phyloP scores from a whole-genome alignment of 495 filamentous ascomycete genomes.

The Lasiosphaeria ovina region DNA sequence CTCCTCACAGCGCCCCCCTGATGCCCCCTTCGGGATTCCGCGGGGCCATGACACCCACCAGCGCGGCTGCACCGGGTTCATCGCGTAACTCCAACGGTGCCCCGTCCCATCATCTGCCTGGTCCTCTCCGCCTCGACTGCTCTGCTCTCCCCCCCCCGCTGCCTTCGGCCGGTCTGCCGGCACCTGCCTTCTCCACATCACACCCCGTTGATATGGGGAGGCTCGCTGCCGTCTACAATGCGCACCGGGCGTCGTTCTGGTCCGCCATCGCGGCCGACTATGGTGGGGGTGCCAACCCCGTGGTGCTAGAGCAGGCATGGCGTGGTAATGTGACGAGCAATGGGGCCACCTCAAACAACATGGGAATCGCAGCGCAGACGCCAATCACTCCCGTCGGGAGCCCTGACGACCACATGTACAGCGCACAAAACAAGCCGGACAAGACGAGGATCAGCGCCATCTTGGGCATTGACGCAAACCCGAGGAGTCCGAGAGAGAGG shows the following conservation, averaged over 20 bases:
- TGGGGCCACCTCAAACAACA: background rate
- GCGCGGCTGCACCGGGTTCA: slow-evolving; percentile 24
- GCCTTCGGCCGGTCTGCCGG: slow-evolving; percentile 27
- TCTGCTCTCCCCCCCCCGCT: slow-evolving; percentile 39
- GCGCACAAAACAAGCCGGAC: slow-evolving; percentile 35
- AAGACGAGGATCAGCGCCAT: slow-evolving; percentile 56
- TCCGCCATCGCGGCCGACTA: slow-evolving; percentile 67
- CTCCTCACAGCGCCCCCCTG: slow-evolving; percentile 27
- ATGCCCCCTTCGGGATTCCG: slow-evolving; percentile 31
- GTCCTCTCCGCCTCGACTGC: slow-evolving; percentile 52
- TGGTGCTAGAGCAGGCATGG: slow-evolving; percentile 69
- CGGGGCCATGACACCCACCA: slow-evolving; percentile 25
- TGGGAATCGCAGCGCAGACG: slow-evolving; percentile 35
- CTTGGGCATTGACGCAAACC: slow-evolving; percentile 52
- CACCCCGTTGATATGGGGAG: slow-evolving; percentile 62
- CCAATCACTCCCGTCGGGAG: slow-evolving; percentile 47
- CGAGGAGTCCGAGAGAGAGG: slow-evolving; percentile 52
- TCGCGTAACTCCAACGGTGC: slow-evolving; percentile 21
- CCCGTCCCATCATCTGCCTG: slow-evolving; percentile 21
- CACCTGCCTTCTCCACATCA: slow-evolving; percentile 20
- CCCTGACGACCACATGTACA: slow-evolving; percentile 42
- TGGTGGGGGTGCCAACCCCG: slow-evolving; percentile 59
- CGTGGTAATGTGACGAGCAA: slow-evolving; percentile 37
- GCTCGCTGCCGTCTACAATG: slow-evolving; percentile 65
- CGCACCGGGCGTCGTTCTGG: slow-evolving; percentile 71